These are phyloP conservation scores for Coemansia sp. DNA, from an alignment of 192 early-diverging fungal genomes.

Conservation along the genomic window DNA sequence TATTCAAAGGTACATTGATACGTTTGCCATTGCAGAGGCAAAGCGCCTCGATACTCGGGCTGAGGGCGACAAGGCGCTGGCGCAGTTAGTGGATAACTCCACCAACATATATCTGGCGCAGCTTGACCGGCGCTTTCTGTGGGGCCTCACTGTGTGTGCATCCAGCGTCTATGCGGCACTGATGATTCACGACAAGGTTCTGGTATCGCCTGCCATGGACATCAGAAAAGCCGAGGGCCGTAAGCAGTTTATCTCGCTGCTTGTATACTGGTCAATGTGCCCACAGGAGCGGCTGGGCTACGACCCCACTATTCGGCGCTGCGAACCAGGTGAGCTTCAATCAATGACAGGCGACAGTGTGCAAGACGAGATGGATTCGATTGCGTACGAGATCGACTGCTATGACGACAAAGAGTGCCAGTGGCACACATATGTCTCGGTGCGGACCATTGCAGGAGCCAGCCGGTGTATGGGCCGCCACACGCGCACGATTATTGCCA, in stretches of 20 bases:
- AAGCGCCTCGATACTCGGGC: neutral
- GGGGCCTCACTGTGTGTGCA: constrained; percentile 12
- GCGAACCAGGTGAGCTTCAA: neutral
- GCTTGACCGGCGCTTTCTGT: constrained; percentile 13
- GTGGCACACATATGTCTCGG: neutral
- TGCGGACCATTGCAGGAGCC: neutral
- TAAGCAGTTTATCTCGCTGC: neutral
- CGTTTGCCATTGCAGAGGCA: neutral
- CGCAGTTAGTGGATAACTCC: constrained; percentile 4
- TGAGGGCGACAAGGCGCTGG: neutral
- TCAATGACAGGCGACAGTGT: neutral
- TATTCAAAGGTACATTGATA: neutral
- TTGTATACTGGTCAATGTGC: constrained; percentile 17
- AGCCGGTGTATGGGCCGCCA: neutral
- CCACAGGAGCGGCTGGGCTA: constrained; percentile 4
- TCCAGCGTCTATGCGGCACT: neutral
- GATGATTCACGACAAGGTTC: neutral
- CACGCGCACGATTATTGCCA: neutral
- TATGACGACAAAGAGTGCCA: neutral
- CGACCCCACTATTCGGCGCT: neutral
- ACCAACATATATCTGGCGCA: constrained; percentile 2
- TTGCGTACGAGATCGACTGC: neutral
- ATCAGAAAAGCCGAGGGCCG: neutral
- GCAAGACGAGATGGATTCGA: neutral
- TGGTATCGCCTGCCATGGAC: neutral